phyloP scores from a whole-genome alignment of 768 basidiomycete genomes.

The Lentinula raphanica region DNA sequence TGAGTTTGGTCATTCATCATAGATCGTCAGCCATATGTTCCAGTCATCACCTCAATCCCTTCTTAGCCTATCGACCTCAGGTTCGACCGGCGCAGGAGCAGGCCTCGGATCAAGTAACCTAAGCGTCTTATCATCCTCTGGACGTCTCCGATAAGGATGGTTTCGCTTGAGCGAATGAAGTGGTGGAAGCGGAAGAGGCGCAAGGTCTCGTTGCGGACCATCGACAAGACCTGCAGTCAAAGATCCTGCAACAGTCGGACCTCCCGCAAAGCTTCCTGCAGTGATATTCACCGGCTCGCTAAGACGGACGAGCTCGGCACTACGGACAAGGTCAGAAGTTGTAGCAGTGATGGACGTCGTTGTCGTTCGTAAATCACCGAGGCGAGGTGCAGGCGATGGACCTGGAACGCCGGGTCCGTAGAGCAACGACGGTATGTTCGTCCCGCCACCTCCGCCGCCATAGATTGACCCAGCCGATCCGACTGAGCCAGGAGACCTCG shows the following conservation, averaged over 20 bases:
- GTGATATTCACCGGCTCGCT: not conserved
- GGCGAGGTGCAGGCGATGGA: not conserved
- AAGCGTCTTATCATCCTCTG: constrained; percentile 57
- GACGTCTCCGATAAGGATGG: constrained; percentile 56
- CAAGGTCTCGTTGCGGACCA: constrained; percentile 34
- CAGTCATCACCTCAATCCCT: no score
- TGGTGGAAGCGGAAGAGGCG: constrained; percentile 37
- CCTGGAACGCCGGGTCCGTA: not conserved
- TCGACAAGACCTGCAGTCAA: not conserved
- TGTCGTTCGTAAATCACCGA: not conserved
- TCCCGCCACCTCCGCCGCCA: not conserved
- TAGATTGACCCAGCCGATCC: not conserved
- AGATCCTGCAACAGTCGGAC: not conserved
- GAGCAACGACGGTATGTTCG: not conserved
- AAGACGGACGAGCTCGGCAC: not conserved
- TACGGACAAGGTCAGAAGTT: not conserved
- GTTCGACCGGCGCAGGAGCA: not conserved
- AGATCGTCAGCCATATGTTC: no score
- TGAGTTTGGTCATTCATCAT: no score
- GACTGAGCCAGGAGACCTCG: not conserved
- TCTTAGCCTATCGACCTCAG: not conserved
- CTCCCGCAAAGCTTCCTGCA: not conserved
- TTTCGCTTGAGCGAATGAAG: constrained; percentile 47
- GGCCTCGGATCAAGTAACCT: constrained; percentile 37
- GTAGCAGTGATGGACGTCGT: no score